Percentiles rank a stretch among this genome's conserved stretches.
Evolutionary conservation across 768 basidiomycete genomes (phyloP).

Genomic region (Lepiota subincarnata): DNA sequence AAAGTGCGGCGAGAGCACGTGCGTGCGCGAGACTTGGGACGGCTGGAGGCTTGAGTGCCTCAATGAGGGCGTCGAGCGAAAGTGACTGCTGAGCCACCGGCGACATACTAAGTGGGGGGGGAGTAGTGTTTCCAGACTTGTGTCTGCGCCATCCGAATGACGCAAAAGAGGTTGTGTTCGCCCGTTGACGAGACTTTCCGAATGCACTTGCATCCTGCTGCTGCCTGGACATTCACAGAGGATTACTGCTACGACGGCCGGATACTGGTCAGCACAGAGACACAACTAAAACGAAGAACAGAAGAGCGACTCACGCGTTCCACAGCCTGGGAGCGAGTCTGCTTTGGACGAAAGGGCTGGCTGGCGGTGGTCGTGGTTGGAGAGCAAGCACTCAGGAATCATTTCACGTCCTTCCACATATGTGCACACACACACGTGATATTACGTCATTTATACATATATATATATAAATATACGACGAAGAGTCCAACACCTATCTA

Average conservation of each 20-base stretch:
- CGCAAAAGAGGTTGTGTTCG: constrained; percentile 11
- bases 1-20: constrained; percentile 48
- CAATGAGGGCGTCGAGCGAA: constrained; percentile 37
- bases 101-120: neutral
- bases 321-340: too few relatives aligned
- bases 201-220: constrained; percentile 10
- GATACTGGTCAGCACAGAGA: too few relatives aligned
- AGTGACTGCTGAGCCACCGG: neutral
- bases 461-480: too few relatives aligned
- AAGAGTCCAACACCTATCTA: too few relatives aligned
- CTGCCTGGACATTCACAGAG: constrained; percentile 10
- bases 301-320: too few relatives aligned
- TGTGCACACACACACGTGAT: neutral
- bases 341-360: neutral
- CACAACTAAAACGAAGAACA: too few relatives aligned
- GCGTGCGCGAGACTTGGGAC: constrained; percentile 69
- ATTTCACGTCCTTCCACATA: neutral
- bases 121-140: neutral
- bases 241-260: neutral
- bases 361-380: neutral
- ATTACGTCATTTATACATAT: too few relatives aligned
- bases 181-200: constrained; percentile 10
- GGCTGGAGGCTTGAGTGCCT: constrained; percentile 45
- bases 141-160: constrained; percentile 10
- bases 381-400: neutral